These are phyloP conservation scores for Gloeophyllum trabeum DNA, from an alignment of 768 basidiomycete species.

Conservation along the genomic window DNA sequence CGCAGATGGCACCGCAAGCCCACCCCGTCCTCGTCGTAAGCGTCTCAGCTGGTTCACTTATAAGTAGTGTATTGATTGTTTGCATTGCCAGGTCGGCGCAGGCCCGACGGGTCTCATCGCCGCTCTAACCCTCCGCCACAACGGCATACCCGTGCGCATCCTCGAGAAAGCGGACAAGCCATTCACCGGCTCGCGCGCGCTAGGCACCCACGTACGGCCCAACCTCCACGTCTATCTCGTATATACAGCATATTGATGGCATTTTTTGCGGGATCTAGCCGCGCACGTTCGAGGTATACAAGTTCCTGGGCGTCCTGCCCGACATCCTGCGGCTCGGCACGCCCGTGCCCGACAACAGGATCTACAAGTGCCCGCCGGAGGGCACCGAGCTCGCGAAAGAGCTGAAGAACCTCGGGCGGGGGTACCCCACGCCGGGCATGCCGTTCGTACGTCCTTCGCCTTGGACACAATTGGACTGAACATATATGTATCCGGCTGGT, in stretches of 20 bases:
- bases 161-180: neutral
- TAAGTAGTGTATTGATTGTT: neutral
- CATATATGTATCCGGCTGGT: neutral
- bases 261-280: neutral
- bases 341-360: neutral
- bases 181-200: neutral
- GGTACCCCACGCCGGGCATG: neutral
- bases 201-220: neutral
- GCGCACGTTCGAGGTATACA: neutral
- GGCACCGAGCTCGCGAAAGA: neutral
- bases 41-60: neutral
- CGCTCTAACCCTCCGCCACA: neutral
- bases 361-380: neutral
- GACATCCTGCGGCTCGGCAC: neutral
- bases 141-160: neutral
- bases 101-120: neutral
- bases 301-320: neutral
- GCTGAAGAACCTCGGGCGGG: neutral
- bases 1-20: too few species aligned
- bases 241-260: neutral
- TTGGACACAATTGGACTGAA: neutral
- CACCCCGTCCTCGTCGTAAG: neutral
- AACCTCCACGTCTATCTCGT: neutral
- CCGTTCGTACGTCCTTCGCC: neutral
- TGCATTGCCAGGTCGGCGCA: neutral